phyloP scores from a whole-genome alignment of 768 basidiomycete species.

The Suillus decipiens region DNA sequence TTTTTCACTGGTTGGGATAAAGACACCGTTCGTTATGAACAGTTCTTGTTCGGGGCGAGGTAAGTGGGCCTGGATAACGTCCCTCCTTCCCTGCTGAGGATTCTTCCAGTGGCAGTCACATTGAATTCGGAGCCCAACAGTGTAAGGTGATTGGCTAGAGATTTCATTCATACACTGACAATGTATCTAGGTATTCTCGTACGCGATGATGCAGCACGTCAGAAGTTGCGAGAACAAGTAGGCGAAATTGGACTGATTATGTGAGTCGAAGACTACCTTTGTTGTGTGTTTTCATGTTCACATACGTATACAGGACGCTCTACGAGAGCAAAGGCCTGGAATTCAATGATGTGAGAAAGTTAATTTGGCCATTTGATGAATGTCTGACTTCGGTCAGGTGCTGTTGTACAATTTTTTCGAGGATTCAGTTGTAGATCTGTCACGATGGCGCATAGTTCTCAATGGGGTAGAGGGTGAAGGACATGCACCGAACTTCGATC shows the following conservation, averaged over 20 bases:
- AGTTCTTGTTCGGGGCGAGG: constrained; percentile 58
- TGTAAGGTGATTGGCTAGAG: constrained; percentile 38
- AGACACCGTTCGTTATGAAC: constrained; percentile 46
- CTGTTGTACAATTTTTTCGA: constrained; percentile 76
- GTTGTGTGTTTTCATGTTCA: not conserved
- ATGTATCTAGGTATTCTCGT: constrained; percentile 61
- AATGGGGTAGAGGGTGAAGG: constrained; percentile 37
- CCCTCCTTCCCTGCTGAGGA: constrained; percentile 15
- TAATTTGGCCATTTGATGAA: no score
- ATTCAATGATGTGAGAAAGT: constrained; percentile 22
- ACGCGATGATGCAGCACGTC: constrained; percentile 54
- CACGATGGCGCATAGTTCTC: constrained; percentile 64
- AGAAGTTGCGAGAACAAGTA: constrained; percentile 49
- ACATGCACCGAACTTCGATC: constrained; percentile 45
- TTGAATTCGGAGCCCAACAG: constrained; percentile 67
- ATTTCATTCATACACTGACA: not conserved
- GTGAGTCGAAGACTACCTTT: constrained; percentile 35
- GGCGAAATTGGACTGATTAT: constrained; percentile 62
- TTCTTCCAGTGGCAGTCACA: constrained; percentile 40
- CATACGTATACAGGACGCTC: constrained; percentile 25
- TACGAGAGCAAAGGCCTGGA: constrained; percentile 36
- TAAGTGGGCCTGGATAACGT: constrained; percentile 22
- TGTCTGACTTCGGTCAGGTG: constrained; percentile 44
- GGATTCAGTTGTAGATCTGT: constrained; percentile 51
- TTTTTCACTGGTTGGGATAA: constrained; percentile 55